These are phyloP conservation scores for Tetradesmus obliquus DNA, from an alignment of 139 green algal genomes.

Conservation along the genomic window DNA sequence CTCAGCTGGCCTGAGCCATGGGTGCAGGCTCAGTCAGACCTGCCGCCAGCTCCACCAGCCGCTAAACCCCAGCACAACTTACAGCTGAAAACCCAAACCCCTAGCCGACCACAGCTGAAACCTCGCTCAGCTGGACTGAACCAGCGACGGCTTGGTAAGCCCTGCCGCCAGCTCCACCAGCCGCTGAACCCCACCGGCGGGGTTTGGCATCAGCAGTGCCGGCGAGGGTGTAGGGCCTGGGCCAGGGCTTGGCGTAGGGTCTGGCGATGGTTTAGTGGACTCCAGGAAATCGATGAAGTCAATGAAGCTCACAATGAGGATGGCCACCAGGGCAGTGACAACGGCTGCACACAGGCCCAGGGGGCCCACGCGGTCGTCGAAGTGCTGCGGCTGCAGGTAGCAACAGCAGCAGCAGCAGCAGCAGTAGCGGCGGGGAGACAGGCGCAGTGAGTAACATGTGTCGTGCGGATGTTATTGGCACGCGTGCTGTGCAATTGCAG, in stretches of 20 bases:
- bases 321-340: slow-evolving; percentile 73
- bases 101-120: neutral
- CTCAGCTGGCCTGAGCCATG: no score
- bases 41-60: neutral
- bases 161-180: slow-evolving; percentile 28
- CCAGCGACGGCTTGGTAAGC: neutral
- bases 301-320: slow-evolving; percentile 77
- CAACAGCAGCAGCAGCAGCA: neutral
- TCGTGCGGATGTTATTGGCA: neutral
- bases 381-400: slow-evolving; percentile 63
- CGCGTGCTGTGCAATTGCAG: neutral
- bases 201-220: neutral
- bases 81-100: neutral
- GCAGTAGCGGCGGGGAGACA: neutral
- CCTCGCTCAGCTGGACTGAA: neutral
- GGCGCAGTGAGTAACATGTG: neutral
- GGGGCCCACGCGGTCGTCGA: slow-evolving; percentile 85
- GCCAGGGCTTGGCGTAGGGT: slow-evolving; percentile 1
- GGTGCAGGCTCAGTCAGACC: no score
- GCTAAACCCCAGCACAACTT: neutral
- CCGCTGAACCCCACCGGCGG: neutral
- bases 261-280: neutral
- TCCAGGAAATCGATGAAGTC: slow-evolving; percentile 73
- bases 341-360: slow-evolving; percentile 79
- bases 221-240: neutral